phyloP scores from a whole-genome alignment of 2,329 filamentous ascomycete genomes.

The Paraconiothyrium brasiliense region DNA sequence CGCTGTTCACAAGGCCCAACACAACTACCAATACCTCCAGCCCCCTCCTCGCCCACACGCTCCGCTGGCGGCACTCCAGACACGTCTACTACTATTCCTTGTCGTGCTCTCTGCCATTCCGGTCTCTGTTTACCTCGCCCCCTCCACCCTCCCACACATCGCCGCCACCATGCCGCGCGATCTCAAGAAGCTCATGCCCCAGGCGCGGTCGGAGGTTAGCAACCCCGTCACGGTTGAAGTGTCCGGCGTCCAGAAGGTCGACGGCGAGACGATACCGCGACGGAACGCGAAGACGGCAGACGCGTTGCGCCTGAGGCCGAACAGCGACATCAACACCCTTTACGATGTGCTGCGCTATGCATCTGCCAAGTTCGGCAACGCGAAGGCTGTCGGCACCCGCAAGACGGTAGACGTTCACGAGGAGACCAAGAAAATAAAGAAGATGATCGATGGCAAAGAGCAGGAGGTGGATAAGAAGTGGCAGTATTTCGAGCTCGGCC shows the following conservation, averaged over 20 bases:
- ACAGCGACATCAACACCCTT: conserved; percentile 76
- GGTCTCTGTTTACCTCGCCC: conserved; percentile 23
- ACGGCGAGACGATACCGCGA: conserved; percentile 86
- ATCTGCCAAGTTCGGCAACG: conserved; percentile 65
- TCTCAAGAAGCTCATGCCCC: conserved; percentile 59
- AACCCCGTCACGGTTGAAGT: conserved; percentile 80
- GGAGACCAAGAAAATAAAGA: conserved; percentile 90
- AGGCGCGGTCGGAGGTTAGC: conserved; percentile 64
- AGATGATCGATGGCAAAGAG: conserved; percentile 82
- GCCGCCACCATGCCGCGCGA: conserved; percentile 48
- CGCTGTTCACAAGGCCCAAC: conserved; percentile 13
- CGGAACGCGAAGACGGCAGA: conserved; percentile 77
- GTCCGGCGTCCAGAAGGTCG: conserved; percentile 71
- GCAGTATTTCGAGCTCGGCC: conserved; percentile 86
- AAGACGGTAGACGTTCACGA: conserved; percentile 79
- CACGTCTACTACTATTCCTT: conserved; percentile 23
- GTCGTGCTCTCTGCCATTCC: conserved; percentile 31
- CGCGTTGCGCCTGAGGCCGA: conserved; percentile 71
- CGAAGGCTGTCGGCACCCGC: conserved; percentile 69
- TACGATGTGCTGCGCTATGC: conserved; percentile 80
- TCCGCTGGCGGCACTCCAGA: conserved; percentile 34
- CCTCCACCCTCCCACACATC: conserved; percentile 17
- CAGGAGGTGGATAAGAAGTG: conserved; percentile 88
- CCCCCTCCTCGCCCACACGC: conserved; percentile 21
- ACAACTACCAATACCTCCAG: conserved; percentile 5